A percentile compares a stretch with the other conserved stretches of the same genome.
phyloP scores from a whole-genome alignment of 768 basidiomycete species.

The Tremella fuciformis region DNA sequence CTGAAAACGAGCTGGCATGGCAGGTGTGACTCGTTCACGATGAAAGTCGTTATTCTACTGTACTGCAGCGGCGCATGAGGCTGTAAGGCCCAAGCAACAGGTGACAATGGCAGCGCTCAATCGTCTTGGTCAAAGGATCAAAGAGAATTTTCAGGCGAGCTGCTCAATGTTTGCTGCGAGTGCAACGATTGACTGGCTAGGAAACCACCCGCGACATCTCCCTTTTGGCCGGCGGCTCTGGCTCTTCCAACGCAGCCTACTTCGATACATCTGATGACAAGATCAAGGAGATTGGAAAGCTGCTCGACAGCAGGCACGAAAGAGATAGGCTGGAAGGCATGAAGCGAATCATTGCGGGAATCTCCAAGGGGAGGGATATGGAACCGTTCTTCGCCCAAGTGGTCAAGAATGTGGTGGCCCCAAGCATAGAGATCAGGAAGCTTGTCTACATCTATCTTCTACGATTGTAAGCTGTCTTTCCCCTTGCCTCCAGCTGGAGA shows the following conservation, averaged over 20 bases:
- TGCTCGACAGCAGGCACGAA: conserved; percentile 84
- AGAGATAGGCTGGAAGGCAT: conserved; percentile 90
- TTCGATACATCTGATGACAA: conserved; percentile 66
- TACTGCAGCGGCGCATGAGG: no score
- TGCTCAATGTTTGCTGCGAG: neutral
- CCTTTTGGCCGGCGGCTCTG: conserved; percentile 35
- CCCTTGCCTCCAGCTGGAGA: neutral
- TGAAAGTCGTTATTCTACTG: no score
- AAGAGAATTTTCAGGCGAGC: conserved; percentile 50
- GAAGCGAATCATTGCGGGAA: conserved; percentile 91
- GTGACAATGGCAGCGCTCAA: conserved; percentile 41
- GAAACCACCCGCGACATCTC: conserved; percentile 49
- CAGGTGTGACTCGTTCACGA: no score
- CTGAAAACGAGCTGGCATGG: no score
- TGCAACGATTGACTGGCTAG: conserved; percentile 6
- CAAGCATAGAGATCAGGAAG: conserved; percentile 89
- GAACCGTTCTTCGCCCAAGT: conserved; percentile 94
- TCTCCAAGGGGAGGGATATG: conserved; percentile 86
- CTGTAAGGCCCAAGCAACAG: no score
- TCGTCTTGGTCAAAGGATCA: conserved; percentile 46
- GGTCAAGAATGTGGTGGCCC: conserved; percentile 92
- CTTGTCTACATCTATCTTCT: conserved; percentile 94
- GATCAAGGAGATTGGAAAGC: conserved; percentile 72
- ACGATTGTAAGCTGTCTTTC: conserved; percentile 59
- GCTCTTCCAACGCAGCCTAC: conserved; percentile 31